Conservation (phyloP, 2,329 filamentous ascomycete species). For the Aphanoascus verrucosus region DNA sequence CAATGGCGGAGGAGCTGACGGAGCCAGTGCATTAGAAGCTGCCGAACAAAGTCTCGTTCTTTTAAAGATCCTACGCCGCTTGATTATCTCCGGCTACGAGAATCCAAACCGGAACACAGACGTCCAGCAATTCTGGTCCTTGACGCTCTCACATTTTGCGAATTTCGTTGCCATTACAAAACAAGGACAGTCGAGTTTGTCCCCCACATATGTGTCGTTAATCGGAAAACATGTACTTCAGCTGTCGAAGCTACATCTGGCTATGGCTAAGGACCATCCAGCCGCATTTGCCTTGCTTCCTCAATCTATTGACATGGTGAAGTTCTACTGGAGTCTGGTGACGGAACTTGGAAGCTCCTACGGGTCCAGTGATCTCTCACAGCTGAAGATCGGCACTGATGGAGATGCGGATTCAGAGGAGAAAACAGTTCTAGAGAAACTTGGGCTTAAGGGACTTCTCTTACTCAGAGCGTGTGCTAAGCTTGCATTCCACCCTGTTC, state of each 20-base stretch:
- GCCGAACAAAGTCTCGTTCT: conserved; percentile 68
- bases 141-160: conserved; percentile 68
- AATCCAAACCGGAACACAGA: conserved; percentile 67
- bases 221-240: conserved; percentile 83
- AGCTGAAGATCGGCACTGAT: conserved; percentile 33
- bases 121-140: conserved; percentile 67
- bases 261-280: conserved; percentile 70
- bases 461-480: conserved; percentile 71
- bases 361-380: conserved; percentile 18
- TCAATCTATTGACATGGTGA: conserved; percentile 63
- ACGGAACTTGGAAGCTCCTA: conserved; percentile 64
- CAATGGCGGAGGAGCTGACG: conserved; percentile 47
- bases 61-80: conserved; percentile 67
- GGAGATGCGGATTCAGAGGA: conserved; percentile 40
- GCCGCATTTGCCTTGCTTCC: conserved; percentile 75
- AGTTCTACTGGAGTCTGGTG: conserved; percentile 76
- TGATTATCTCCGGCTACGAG: conserved; percentile 74
- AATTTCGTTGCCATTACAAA: conserved; percentile 57
- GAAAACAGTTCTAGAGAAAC: conserved; percentile 57
- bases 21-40: conserved; percentile 48
- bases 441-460: conserved; percentile 73
- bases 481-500: conserved; percentile 69
- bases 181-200: conserved; percentile 45
- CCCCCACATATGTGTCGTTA: conserved; percentile 45
- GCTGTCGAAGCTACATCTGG: conserved; percentile 80